These are phyloP conservation scores for Malassezia arunalokei DNA, from an alignment of 1,284 basidiomycete species.

Conservation along the genomic window DNA sequence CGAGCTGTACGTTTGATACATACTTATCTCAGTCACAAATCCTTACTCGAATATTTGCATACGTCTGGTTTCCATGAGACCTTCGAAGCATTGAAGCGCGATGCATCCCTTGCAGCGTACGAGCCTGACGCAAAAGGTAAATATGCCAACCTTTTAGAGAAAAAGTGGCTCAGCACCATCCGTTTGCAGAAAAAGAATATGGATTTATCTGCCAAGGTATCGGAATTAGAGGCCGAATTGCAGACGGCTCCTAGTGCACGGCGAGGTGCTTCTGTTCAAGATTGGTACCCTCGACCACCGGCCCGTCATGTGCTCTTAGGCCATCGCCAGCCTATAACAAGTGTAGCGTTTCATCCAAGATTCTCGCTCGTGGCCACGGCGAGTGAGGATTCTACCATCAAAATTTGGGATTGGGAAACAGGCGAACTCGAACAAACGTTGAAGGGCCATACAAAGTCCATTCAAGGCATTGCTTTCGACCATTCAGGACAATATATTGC, in stretches of 20 bases:
- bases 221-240: slow-evolving; percentile 64
- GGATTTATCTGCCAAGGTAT: slow-evolving; percentile 67
- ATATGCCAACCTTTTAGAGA: slow-evolving; percentile 71
- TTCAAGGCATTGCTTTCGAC: slow-evolving; percentile 77
- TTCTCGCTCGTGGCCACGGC: slow-evolving; percentile 72
- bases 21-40: slow-evolving; percentile 57
- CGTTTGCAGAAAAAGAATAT: slow-evolving; percentile 69
- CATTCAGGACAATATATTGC: slow-evolving; percentile 67
- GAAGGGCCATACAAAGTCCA: slow-evolving; percentile 79
- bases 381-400: slow-evolving; percentile 74
- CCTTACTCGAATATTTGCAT: slow-evolving; percentile 71
- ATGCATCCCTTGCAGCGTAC: slow-evolving; percentile 55
- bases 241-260: slow-evolving; percentile 54
- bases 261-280: slow-evolving; percentile 57
- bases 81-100: slow-evolving; percentile 57
- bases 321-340: slow-evolving; percentile 64
- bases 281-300: slow-evolving; percentile 72
- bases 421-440: slow-evolving; percentile 81
- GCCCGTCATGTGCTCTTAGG: slow-evolving; percentile 67
- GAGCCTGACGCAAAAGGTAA: slow-evolving; percentile 68
- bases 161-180: slow-evolving; percentile 90
- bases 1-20: slow-evolving; percentile 54
- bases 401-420: slow-evolving; percentile 91
- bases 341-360: slow-evolving; percentile 72
- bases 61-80: slow-evolving; percentile 57